Base-by-base conservation (phyloP, 108 stramenopile species). In the Pelagomonas calceolata region DNA sequence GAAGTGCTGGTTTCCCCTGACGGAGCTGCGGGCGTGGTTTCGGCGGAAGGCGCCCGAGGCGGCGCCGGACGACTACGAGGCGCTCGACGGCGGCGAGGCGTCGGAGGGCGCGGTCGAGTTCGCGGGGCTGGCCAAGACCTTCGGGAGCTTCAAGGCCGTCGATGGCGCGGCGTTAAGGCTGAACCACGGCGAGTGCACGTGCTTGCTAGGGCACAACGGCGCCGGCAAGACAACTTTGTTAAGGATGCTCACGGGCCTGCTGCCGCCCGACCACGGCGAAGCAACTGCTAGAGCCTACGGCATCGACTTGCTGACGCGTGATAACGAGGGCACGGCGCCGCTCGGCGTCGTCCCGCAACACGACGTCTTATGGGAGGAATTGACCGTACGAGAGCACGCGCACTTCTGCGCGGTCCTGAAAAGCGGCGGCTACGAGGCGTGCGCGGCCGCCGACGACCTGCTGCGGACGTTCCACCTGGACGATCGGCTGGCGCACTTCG, bases 311-410 rank as follows among this genome's bases (percentile, higher is more conserved):
- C 51, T 68, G 36, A 29, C 67, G 36, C 21, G 16, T 37, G 64
- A 51, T 31, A 33, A 30, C 26, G 60, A 32, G 64, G 70, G 36
- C 29, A 74, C 32, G 66, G 30, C 36, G 67, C 30, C 46, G 37
- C 51, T 88, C 17, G 86, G 87, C 17, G 69, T 87, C 16, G 87
- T 86, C 44, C 87, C 87, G 30, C 87, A 88, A 73, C 89, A 91
- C 30, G 93, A 95, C 66, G 87, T 85, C 34, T 75, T 95, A 0
- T 88, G 89, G 68, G 85, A 86, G 21, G 80, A 87, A 7, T 88
- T 96, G 17, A 89, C 90, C 26, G 90, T 86, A 31, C 71, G 67
- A 64, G 93, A 95, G 67, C 94, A 95, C 77, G 67, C 94, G 72
- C 79, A 90, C 71, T 68, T 95, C 4, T 92, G 88, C 83, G 92